A percentile compares a stretch with the other conserved stretches of the same genome.
Evolutionary conservation across 148 eudicot species (phyloP).

Genomic region (Rhododendron ferrugineum): DNA sequence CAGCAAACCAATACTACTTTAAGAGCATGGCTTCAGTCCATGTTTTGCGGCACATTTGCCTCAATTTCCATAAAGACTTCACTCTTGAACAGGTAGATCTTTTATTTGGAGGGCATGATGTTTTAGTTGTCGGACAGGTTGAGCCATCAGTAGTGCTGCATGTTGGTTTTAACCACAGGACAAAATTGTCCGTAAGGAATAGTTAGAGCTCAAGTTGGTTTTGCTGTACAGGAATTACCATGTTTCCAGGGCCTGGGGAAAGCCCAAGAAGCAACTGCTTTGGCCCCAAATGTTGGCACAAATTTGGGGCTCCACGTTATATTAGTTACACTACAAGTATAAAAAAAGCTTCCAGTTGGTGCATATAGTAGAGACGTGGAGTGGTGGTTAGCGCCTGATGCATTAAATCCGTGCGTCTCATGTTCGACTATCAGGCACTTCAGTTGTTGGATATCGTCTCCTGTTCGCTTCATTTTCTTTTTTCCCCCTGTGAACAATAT

Average conservation of each 20-base stretch:
- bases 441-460: neutral
- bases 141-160: neutral
- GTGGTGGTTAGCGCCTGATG: neutral
- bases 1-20: constrained; percentile 70
- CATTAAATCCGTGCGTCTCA: neutral
- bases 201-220: neutral
- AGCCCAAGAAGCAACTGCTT: neutral
- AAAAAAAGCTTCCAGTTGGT: neutral
- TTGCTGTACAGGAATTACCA: neutral
- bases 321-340: neutral
- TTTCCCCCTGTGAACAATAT: neutral
- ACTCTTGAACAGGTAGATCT: constrained; percentile 63
- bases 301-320: neutral
- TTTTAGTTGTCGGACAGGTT: neutral
- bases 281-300: neutral
- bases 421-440: neutral
- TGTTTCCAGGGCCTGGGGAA: neutral
- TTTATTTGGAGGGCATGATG: neutral
- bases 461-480: neutral
- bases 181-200: neutral
- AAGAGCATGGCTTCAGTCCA: constrained; percentile 72
- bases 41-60: constrained; percentile 53
- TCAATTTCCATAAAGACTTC: constrained; percentile 77
- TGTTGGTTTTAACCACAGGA: neutral
- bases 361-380: neutral